Evolutionary conservation across 2,329 filamentous ascomycete species (phyloP), one percentile per base, ranked within the genome.

Genomic region (Kalmusia sp.): DNA sequence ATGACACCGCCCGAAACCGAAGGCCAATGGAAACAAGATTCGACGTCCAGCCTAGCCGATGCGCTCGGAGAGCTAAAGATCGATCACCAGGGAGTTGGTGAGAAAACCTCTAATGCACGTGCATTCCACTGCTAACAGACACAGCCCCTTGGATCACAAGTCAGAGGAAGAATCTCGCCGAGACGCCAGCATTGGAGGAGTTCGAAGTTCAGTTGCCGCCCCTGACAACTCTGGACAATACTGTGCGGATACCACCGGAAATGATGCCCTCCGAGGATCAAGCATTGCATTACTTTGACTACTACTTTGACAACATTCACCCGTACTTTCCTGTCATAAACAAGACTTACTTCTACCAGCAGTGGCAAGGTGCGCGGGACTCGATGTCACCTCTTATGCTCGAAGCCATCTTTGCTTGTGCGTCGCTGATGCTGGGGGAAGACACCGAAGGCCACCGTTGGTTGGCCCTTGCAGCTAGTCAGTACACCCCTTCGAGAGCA

Each of bases 281-380:
- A 30, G 88, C 88, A 4, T 79, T 92, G 68, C 84, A 90, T 30
- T 96, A 95, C 70, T 96, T 98, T 70, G 87, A 95, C 33, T 89
- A 96, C 37, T 98, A 92, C 72, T 98, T 98, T 73, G 80, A 83
- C 28, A 88, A 97, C 62, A 90, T 97, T 27, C 95, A 98, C 67
- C 93, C 93, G 0, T 98, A 96, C 64, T 87, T 96, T 2, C 93
- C 93, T 0, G 92, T 98, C 3, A 79, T 98, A 48, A 93, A 95
- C 76, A 90, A 91, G 66, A 79, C 84, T 2, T 81, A 88, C 33
- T 90, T 98, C 65, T 96, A 95, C 67, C 87, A 92, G 37, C 92
- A 97, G 76, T 98, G 93, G 93, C 87, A 90, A 51, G 87, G 85
- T 14, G 88, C 92, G 56, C 85, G 91, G 53, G 84, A 89, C n/a